A percentile compares a stretch with the other conserved stretches of the same genome.
phyloP scores from a whole-genome alignment of 495 filamentous ascomycete genomes.

The Tuber microsphaerosporum region DNA sequence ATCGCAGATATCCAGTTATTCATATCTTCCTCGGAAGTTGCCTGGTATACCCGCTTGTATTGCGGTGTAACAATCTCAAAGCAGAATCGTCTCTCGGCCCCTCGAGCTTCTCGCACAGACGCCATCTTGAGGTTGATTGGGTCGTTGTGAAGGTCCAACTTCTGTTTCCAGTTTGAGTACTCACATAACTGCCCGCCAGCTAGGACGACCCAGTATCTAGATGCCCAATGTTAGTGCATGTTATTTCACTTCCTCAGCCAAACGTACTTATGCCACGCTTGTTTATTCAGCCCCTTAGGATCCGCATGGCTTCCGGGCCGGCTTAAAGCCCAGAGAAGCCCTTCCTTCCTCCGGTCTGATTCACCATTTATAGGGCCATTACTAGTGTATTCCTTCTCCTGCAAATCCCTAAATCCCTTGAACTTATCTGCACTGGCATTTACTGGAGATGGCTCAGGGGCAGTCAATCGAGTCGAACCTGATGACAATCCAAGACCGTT shows the following conservation, averaged over 20 bases:
- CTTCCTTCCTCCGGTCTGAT: conserved; percentile 70
- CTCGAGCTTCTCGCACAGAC: conserved; percentile 88
- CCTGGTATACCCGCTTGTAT: conserved; percentile 94
- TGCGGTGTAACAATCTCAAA: conserved; percentile 98
- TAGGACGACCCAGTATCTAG: conserved; percentile 94
- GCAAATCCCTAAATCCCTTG: conserved; percentile 80
- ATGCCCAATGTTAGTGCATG: conserved; percentile 17
- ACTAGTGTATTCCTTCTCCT: conserved; percentile 63
- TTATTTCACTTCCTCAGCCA: background rate
- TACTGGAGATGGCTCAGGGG: conserved; percentile 26
- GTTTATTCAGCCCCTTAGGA: conserved; percentile 88
- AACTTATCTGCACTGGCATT: conserved; percentile 55
- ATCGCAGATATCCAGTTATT: conserved; percentile 91
- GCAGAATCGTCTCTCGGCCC: conserved; percentile 90
- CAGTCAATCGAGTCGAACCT: conserved; percentile 43
- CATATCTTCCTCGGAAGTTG: conserved; percentile 97
- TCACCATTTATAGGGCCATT: conserved; percentile 45
- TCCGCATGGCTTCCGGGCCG: conserved; percentile 91
- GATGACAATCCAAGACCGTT: conserved; percentile 23
- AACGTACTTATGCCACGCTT: conserved; percentile 97
- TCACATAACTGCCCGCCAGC: conserved; percentile 94
- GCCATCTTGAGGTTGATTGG: conserved; percentile 96
- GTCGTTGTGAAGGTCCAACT: conserved; percentile 92
- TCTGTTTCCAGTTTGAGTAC: conserved; percentile 99
- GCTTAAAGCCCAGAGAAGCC: conserved; percentile 87